Evolutionary conservation across 2,329 filamentous ascomycete genomes (phyloP), one percentile per base, ranked within the genome.

Genomic region (Pleoardoris graminearum): DNA sequence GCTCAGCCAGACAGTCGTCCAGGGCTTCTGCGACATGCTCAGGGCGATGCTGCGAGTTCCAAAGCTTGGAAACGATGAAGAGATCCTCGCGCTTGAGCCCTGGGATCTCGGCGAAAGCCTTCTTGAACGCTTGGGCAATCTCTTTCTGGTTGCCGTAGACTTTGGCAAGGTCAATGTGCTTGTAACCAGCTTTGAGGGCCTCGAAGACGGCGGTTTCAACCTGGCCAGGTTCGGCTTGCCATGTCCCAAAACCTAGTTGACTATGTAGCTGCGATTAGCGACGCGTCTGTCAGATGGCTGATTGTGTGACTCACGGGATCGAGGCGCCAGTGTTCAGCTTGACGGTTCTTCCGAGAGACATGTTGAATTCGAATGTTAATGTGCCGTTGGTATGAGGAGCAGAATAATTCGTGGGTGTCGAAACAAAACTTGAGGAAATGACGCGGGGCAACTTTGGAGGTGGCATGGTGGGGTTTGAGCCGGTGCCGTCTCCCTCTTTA

Each of bases 1-100:
- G 88, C 92, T 81, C 92, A 48, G 85, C 82, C 66, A 93, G 77
- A 65, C 85, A 88, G 79, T 61, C 83, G 80, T 59, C 93, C 76
- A 94, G 90, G 70, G 85, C 85, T 74, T 83, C 83, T 72, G 79
- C 81, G 67, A 93, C 90, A 63, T 82, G 81, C 39, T 64, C 47
- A 17, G 63, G 62, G 67, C 91, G 87, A 79, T 95, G 90, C 82
- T 91, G 94, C 61, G 86, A 86, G 79, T 92, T 91, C 90, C 90
- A 95, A 53, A 96, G 86, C 82, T 96, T 96, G 73, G 88, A 91
- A 60, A 91, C 67, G 51, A 68, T 63, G 56, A 67, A 68, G 37
- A 68, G 51, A 25, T 67, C 62, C 41, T 68, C 90, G 32, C 65
- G 61, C 56, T 65, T 64, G 32, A 66, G 50, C 25, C 53, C 54